These are phyloP conservation scores for Chenopodium album DNA, from an alignment of 148 eudicot genomes.

Conservation along the genomic window DNA sequence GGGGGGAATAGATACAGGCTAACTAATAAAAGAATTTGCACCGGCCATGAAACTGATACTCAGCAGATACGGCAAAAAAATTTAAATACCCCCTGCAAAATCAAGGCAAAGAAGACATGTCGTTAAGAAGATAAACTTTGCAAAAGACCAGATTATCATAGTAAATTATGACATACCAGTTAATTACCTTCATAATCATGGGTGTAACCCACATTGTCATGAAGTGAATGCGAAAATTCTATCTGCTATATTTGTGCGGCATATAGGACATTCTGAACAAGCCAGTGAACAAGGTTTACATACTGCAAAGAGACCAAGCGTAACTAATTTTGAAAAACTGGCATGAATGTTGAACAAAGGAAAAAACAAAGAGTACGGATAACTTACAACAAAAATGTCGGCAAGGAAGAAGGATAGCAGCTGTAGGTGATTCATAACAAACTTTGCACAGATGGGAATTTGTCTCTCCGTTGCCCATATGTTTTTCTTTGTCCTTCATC, in stretches of 20 bases:
- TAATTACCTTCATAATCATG: conserved; percentile 33
- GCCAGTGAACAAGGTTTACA: conserved; percentile 89
- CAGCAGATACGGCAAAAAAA: conserved; percentile 24
- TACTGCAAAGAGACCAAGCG: conserved; percentile 52
- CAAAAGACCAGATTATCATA: background rate
- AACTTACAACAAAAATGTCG: conserved; percentile 84
- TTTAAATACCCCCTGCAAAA: conserved; percentile 24
- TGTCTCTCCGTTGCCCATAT: conserved; percentile 56
- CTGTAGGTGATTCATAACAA: conserved; percentile 78
- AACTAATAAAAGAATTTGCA: conserved; percentile 32
- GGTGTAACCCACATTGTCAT: conserved; percentile 34
- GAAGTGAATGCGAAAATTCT: conserved; percentile 76
- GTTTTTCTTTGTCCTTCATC: conserved; percentile 91
- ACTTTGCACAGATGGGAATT: conserved; percentile 95
- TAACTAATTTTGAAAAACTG: background rate
- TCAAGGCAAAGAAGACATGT: conserved; percentile 4
- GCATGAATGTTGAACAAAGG: background rate
- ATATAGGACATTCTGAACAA: conserved; percentile 78
- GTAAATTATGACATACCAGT: background rate
- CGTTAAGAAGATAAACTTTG: background rate
- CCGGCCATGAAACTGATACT: conserved; percentile 23
- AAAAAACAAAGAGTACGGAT: background rate
- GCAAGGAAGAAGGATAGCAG: conserved; percentile 93
- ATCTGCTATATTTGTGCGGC: conserved; percentile 77
- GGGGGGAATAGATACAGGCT: conserved; percentile 29